Base-by-base conservation (phyloP, 2,329 filamentous ascomycete genomes). In the Onygena corvina region DNA sequence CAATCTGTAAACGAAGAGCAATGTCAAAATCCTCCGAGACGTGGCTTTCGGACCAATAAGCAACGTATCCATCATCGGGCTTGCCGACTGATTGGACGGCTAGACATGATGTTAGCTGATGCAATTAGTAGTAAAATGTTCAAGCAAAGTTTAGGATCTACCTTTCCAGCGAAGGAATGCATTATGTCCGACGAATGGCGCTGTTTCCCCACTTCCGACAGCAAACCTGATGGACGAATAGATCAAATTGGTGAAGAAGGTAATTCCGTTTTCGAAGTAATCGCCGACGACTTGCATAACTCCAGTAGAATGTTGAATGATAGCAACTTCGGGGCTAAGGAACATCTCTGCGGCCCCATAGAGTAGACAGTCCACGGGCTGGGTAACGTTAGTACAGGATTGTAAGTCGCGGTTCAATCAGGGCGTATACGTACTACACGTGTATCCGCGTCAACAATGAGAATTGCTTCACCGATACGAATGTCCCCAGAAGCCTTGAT, bases 21-120 rank as follows among this genome's bases (percentile, higher is more conserved):
- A 86, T 84, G 53, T 87, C 83, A 49, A 87, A 87, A 58, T 88
- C 84, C 53, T 88, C 84, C 0, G 83, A 86, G 0, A 88, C 84
- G 57, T 83, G 81, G 3, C 73, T 74, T 61, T 87, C 84, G 5
- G 82, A 85, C 83, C 84, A 87, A 66, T 78, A 86, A 57, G 81
- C 79, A 11, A 79, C 75, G 55, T 79, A 73, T 8, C 74, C 76
- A 47, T 79, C 77, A 30, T 76, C 75, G 46, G 68, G 64, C 58
- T 74, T 77, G 2, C 72, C 71, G 38, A 81, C 73, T 45, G 76
- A 69, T 56, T 81, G 79, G 25, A 81, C 67, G 6, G 78, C 78
- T 45, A 71, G 70, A 33, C 44, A 42, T 29, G 5, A 46, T 2
- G 25, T 48, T 16, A 5, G 29, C 30, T 16, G 2, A 21, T 33